phyloP scores from a whole-genome alignment of 2,329 filamentous ascomycete genomes.

The Verticillium longisporum region DNA sequence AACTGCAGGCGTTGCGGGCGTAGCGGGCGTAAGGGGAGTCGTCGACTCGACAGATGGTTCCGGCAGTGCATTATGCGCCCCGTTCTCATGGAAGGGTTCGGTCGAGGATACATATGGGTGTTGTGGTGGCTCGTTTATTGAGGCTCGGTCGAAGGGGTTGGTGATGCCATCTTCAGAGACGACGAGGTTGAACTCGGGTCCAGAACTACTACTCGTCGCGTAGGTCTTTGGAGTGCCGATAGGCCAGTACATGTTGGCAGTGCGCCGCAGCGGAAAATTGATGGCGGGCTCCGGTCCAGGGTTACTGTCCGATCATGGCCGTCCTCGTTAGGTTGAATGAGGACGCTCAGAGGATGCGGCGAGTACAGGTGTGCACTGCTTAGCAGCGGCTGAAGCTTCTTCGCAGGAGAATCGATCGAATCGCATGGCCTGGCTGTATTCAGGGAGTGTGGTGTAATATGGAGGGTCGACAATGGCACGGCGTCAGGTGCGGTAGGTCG shows the following conservation, averaged over 20 bases:
- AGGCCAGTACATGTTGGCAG: slow-evolving; percentile 77
- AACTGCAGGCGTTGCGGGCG: slow-evolving; percentile 51
- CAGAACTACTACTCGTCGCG: slow-evolving; percentile 63
- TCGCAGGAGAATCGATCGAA: background rate
- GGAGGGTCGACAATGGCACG: background rate
- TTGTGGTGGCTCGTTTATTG: slow-evolving; percentile 21
- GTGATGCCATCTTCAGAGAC: slow-evolving; percentile 55
- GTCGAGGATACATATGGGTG: slow-evolving; percentile 6
- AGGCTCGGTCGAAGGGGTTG: slow-evolving; percentile 19
- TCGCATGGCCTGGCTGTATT: background rate
- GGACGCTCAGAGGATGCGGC: background rate
- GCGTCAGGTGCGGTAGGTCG: background rate
- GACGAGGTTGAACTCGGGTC: slow-evolving; percentile 40
- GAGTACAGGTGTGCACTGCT: background rate
- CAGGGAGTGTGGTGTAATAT: background rate
- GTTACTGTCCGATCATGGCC: background rate
- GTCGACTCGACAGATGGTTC: slow-evolving; percentile 26
- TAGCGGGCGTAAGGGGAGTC: slow-evolving; percentile 40
- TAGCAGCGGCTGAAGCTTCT: background rate
- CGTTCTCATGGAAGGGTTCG: slow-evolving; percentile 12
- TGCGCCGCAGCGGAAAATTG: background rate
- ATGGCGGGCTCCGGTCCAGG: background rate
- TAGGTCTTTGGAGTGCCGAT: slow-evolving; percentile 79
- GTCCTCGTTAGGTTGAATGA: background rate
- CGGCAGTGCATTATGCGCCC: slow-evolving; percentile 17